Percentiles rank a stretch among this genome's conserved stretches.
Conservation (phyloP, 495 filamentous ascomycete species). For the Lasiosphaeris hirsuta region DNA sequence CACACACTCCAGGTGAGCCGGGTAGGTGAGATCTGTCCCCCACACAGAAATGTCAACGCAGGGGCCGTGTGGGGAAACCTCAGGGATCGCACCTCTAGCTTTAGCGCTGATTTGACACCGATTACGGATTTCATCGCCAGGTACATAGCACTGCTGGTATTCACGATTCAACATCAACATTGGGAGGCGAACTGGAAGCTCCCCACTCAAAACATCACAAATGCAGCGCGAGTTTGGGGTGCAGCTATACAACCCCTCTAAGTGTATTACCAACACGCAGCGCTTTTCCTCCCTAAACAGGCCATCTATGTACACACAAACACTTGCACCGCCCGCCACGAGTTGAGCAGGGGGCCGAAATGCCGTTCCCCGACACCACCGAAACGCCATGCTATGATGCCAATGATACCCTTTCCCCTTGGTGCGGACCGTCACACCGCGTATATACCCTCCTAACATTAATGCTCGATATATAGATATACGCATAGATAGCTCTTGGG, state of each 20-base stretch:
- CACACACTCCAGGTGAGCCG: not conserved
- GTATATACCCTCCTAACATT: too few relatives aligned
- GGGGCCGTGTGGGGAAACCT: conserved; percentile 1
- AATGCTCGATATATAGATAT: not conserved
- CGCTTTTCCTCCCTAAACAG: too few relatives aligned
- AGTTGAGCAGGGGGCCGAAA: conserved; percentile 1
- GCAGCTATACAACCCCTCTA: too few relatives aligned
- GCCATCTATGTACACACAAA: too few relatives aligned
- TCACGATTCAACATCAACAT: too few relatives aligned
- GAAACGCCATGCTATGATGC: conserved; percentile 18
- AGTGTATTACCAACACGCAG: too few relatives aligned
- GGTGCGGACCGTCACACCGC: not conserved
- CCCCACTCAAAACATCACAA: too few relatives aligned
- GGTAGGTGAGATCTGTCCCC: conserved; percentile 9
- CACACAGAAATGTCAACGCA: conserved; percentile 7
- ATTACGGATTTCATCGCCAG: not conserved
- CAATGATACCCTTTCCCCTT: not conserved
- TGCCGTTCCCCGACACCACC: not conserved
- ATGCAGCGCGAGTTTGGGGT: too few relatives aligned
- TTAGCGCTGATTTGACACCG: not conserved
- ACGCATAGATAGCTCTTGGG: not conserved
- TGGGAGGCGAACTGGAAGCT: too few relatives aligned
- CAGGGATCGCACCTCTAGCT: not conserved
- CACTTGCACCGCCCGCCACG: too few relatives aligned
- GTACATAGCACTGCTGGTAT: too few relatives aligned